Conservation (phyloP, 2,329 filamentous ascomycete genomes). For the Monosporascus sp. region DNA sequence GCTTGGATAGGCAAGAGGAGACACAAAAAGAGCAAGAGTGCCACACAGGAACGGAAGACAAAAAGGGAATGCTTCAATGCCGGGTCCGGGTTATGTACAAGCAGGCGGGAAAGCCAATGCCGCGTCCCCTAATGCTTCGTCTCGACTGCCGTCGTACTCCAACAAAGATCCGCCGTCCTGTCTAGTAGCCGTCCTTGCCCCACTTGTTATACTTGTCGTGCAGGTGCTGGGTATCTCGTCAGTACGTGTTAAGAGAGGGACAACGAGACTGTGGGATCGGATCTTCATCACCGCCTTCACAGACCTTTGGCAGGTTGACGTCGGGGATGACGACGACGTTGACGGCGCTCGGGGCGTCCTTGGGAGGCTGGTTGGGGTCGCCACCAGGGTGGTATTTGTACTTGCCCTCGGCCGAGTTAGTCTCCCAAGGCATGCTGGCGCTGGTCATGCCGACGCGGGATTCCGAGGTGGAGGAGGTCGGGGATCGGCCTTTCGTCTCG, state of each 20-base stretch:
- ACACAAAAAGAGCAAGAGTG: not conserved
- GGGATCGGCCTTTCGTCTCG: slow-evolving; percentile 60
- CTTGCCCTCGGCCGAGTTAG: slow-evolving; percentile 57
- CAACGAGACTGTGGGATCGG: not conserved
- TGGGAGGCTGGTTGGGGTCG: slow-evolving; percentile 67
- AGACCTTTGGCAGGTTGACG: slow-evolving; percentile 84
- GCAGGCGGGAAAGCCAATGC: not conserved
- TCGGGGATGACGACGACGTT: slow-evolving; percentile 93
- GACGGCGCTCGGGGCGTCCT: slow-evolving; percentile 89
- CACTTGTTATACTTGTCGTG: slow-evolving; percentile 99
- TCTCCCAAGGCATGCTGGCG: slow-evolving; percentile 89
- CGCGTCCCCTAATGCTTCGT: not conserved
- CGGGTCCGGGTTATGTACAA: not conserved
- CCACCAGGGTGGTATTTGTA: slow-evolving; percentile 82
- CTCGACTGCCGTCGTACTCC: not conserved
- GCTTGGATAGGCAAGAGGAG: too few species aligned
- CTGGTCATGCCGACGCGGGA: slow-evolving; percentile 66
- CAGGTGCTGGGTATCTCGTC: slow-evolving; percentile 55
- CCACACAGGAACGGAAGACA: not conserved
- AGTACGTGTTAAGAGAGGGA: not conserved
- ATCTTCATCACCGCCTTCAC: slow-evolving; percentile 15
- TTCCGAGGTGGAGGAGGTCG: slow-evolving; percentile 81
- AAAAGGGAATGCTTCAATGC: not conserved
- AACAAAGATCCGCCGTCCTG: not conserved
- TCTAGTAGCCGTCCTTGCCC: slow-evolving; percentile 89